Evolutionary conservation across 176 grass and related monocot species (phyloP).

Genomic region (Oryza glaberrima): DNA sequence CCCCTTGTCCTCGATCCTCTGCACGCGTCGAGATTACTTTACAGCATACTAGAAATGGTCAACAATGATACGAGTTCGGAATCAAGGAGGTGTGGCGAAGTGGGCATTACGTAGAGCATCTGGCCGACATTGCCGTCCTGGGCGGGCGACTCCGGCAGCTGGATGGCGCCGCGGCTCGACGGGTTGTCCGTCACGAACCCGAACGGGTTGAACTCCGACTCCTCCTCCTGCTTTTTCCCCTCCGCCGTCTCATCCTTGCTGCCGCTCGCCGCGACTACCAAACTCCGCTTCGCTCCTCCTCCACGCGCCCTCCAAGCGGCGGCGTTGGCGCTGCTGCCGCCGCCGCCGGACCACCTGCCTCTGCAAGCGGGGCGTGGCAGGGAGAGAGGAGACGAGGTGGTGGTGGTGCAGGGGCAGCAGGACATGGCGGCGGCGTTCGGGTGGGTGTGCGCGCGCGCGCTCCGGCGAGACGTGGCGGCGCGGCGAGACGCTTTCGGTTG

Average conservation of each 20-base stretch:
- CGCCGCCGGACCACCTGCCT: not conserved
- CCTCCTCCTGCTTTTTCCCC: conserved; percentile 15
- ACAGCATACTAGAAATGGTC: not conserved
- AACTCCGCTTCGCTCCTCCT: not conserved
- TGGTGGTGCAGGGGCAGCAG: conserved; percentile 35
- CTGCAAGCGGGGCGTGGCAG: not conserved
- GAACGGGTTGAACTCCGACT: conserved; percentile 74
- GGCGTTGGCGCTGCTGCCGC: not conserved
- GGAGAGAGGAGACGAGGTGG: conserved; percentile 12
- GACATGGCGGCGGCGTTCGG: conserved; percentile 45
- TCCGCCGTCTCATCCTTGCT: conserved; percentile 27
- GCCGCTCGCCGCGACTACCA: conserved; percentile 14
- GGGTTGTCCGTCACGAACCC: conserved; percentile 94
- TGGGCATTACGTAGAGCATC: conserved; percentile 87
- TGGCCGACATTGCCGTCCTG: conserved; percentile 96
- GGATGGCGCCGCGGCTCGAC: conserved; percentile 79
- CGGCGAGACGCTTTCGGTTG: conserved; percentile 25
- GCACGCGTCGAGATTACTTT: conserved; percentile 16
- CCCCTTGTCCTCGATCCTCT: conserved; percentile 93
- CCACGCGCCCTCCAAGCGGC: not conserved
- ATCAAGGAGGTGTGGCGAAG: not conserved
- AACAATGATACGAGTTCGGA: not conserved
- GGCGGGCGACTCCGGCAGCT: conserved; percentile 76
- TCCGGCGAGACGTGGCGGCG: conserved; percentile 29
- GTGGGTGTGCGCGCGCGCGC: too few species aligned